Base-by-base conservation (phyloP, 306 rosid genomes). In the Senna tora region DNA sequence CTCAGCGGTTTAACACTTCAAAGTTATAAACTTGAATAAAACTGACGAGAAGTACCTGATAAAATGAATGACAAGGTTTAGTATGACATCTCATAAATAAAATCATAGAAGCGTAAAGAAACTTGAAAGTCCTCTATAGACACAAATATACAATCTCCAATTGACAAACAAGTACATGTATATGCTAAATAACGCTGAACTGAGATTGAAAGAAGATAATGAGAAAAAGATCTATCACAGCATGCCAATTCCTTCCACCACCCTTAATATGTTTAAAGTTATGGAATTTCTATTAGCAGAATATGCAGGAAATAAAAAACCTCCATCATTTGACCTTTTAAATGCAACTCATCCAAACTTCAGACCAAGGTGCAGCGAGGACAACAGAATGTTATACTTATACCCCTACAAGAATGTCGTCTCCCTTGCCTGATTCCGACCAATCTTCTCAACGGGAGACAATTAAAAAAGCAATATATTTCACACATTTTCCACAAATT, bases 41-140 rank as follows among this genome's bases (percentile, higher is more conserved):
- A 53, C 33, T 49, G 28, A 62, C 14, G 56, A 15, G 34, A 56
- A 69, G 4, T 34, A 52, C 82, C 82, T 76, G 19, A 57, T 6
- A 28, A 34, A 61, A 69, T 49, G 14, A 65, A 28, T 6, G 16
- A 16, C 41, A 22, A 58, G 69, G 9, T 21, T 52, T 15, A 4
- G 9, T 36, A 12, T 34, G 39, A 72, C 7, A n/a, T 6, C 57
- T 5, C 0, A 15, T 2, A 46, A 14, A 61, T 71, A 46, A n/a
- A 57, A 72, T 19, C 65, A 73, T 11, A 28, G 1, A 33, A 15
- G 15, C 41, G 0, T 41, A 58, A 64, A 22, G 38, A 33, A 22
- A n/a, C 43, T 21, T 3, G 19, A 71, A 17, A 34, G 28, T 15
- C 25, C 19, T 2, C 64, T 41, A 58, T 25, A 49, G 38, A 49